A percentile compares a stretch with the other conserved stretches of the same genome.
Evolutionary conservation across 2,329 filamentous ascomycete species (phyloP).

Genomic region (Arthroderma sp.): DNA sequence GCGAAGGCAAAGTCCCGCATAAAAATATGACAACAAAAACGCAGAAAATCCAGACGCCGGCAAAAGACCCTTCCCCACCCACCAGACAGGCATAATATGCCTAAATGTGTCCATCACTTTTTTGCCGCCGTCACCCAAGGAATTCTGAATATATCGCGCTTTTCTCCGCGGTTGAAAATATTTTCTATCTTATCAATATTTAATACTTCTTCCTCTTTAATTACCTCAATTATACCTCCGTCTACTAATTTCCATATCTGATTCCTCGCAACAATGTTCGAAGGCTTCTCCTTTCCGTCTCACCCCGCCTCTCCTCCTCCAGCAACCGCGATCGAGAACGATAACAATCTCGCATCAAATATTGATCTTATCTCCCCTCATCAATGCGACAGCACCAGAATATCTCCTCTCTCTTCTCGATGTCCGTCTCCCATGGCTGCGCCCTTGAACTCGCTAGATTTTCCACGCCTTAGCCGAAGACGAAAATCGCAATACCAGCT

Average conservation of each 20-base stretch:
- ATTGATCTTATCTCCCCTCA: conserved; percentile 13
- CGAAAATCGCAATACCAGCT: conserved; percentile 14
- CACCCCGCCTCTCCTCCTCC: conserved; percentile 21
- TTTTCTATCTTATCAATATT: too few relatives aligned
- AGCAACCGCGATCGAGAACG: conserved; percentile 16
- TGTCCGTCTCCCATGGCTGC: conserved; percentile 26
- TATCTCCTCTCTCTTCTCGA: conserved; percentile 30
- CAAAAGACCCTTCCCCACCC: too few relatives aligned
- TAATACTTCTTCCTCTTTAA: too few relatives aligned
- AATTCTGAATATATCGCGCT: too few relatives aligned
- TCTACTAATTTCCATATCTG: not conserved
- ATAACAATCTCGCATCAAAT: conserved; percentile 14
- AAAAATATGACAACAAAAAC: too few relatives aligned
- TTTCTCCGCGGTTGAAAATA: too few relatives aligned
- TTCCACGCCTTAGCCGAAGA: conserved; percentile 1
- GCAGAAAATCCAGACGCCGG: too few relatives aligned
- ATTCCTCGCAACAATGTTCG: conserved; percentile 21
- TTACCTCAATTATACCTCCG: too few relatives aligned
- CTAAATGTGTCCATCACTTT: too few relatives aligned
- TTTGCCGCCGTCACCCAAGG: too few relatives aligned
- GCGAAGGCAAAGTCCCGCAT: too few relatives aligned
- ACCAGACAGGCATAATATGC: too few relatives aligned
- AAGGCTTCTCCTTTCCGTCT: conserved; percentile 30
- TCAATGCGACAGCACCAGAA: conserved; percentile 24
- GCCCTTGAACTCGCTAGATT: conserved; percentile 1